Conservation (phyloP, 108 stramenopile species). For the Pseudonitzschia multistriata region DNA sequence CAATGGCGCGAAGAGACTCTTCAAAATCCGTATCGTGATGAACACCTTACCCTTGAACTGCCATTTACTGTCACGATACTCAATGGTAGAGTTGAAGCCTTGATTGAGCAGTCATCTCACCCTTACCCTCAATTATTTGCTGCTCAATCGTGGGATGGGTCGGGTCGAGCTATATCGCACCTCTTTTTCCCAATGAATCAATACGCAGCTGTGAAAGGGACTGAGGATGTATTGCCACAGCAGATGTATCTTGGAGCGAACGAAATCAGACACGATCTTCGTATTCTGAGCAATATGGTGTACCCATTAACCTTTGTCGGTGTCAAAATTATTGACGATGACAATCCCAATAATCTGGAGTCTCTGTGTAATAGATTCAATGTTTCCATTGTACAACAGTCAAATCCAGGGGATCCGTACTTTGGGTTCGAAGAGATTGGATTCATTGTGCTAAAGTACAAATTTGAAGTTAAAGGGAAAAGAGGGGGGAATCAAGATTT, state of each 20-base stretch:
- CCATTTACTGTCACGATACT: slow-evolving; percentile 32
- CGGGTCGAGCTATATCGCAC: slow-evolving; percentile 21
- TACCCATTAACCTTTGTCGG: slow-evolving; percentile 2
- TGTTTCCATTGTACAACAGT: slow-evolving; percentile 19
- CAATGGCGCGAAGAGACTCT: slow-evolving; percentile 25
- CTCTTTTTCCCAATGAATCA: slow-evolving; percentile 32
- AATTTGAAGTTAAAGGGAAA: slow-evolving; percentile 24
- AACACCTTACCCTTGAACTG: slow-evolving; percentile 33
- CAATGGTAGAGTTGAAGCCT: slow-evolving; percentile 31
- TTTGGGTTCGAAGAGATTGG: slow-evolving; percentile 31
- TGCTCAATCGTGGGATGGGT: slow-evolving; percentile 20
- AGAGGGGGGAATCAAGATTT: neutral
- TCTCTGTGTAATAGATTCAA: slow-evolving; percentile 38
- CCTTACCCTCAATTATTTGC: slow-evolving; percentile 34
- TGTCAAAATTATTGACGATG: slow-evolving; percentile 30
- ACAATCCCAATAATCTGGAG: slow-evolving; percentile 10
- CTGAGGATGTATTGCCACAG: slow-evolving; percentile 17
- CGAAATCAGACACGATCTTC: slow-evolving; percentile 36
- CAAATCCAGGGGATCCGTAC: slow-evolving; percentile 1
- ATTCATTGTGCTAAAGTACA: slow-evolving; percentile 30
- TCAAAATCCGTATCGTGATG: slow-evolving; percentile 23
- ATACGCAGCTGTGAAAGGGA: slow-evolving; percentile 11
- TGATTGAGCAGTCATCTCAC: slow-evolving; percentile 33
- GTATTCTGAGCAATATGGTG: slow-evolving; percentile 21
- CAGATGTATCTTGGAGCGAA: slow-evolving; percentile 28